A percentile compares a stretch with the other conserved stretches of the same genome.
phyloP scores from a whole-genome alignment of 768 basidiomycete species.

The Tremella mesenterica region DNA sequence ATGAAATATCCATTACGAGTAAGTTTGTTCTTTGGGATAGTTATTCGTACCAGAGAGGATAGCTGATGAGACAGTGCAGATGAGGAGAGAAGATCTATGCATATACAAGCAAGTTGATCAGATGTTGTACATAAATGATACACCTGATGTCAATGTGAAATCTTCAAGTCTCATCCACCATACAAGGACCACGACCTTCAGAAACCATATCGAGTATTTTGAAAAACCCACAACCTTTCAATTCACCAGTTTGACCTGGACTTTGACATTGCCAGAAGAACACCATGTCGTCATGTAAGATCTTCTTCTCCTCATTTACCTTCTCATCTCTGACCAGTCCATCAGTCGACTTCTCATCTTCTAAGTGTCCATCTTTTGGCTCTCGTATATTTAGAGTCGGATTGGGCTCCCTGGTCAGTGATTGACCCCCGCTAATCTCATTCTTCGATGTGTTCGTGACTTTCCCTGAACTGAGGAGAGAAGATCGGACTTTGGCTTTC shows the following conservation, averaged over 20 bases:
- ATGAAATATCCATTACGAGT: no score
- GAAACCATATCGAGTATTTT: slow-evolving; percentile 35
- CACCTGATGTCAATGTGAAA: background rate
- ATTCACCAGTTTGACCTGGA: slow-evolving; percentile 31
- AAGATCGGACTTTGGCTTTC: slow-evolving; percentile 39
- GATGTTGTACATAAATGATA: background rate
- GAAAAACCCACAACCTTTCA: slow-evolving; percentile 45
- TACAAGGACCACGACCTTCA: slow-evolving; percentile 41
- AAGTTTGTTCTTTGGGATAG: no score
- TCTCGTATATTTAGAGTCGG: background rate
- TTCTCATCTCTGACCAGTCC: no score
- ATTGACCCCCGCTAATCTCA: no score
- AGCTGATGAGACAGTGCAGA: background rate
- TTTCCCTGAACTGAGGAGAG: no score
- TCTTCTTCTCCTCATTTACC: no score
- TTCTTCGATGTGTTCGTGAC: no score
- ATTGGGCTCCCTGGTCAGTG: background rate
- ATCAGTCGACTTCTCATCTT: background rate
- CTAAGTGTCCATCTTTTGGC: background rate
- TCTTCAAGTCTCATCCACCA: slow-evolving; percentile 13
- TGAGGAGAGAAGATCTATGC: background rate
- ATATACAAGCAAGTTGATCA: background rate
- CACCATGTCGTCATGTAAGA: slow-evolving; percentile 30
- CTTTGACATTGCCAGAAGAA: slow-evolving; percentile 45
- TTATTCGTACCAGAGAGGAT: no score